Evolutionary conservation across 2,329 filamentous ascomycete genomes (phyloP).

Genomic region (Emergomyces orientalis): DNA sequence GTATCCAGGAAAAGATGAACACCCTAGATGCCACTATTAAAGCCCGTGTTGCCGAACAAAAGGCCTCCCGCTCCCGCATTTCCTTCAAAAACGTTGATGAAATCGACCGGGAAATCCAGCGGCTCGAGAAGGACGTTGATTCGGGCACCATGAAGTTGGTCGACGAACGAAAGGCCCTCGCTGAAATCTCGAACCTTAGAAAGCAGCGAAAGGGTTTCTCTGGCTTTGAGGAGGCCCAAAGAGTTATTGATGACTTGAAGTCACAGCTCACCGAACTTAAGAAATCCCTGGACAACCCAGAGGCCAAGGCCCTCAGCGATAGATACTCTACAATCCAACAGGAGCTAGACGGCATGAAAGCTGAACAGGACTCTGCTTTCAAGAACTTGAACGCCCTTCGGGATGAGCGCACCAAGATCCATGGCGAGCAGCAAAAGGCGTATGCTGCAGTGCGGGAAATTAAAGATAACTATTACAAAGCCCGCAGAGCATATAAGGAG

Average conservation of each 20-base stretch:
- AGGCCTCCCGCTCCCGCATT: constrained; percentile 69
- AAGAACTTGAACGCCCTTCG: constrained; percentile 77
- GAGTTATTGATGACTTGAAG: constrained; percentile 80
- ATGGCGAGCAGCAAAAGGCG: constrained; percentile 79
- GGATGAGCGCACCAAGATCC: constrained; percentile 75
- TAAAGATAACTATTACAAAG: constrained; percentile 79
- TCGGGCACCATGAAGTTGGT: constrained; percentile 88
- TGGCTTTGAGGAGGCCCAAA: constrained; percentile 73
- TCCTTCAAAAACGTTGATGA: constrained; percentile 83
- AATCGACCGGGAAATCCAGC: constrained; percentile 70
- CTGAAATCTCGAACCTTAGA: constrained; percentile 70
- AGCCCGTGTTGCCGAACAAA: constrained; percentile 75
- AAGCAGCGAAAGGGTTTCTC: constrained; percentile 89
- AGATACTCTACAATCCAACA: constrained; percentile 76
- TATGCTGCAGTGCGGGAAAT: constrained; percentile 71
- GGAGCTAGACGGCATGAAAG: constrained; percentile 83
- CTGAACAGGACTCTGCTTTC: constrained; percentile 81
- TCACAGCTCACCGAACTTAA: constrained; percentile 80
- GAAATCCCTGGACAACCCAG: constrained; percentile 83
- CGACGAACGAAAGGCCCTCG: constrained; percentile 89
- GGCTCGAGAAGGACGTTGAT: constrained; percentile 77
- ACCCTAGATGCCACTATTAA: constrained; percentile 82
- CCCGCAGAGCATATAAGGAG: constrained; percentile 70
- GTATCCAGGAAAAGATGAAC: constrained; percentile 84
- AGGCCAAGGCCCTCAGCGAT: constrained; percentile 78